Conservation (phyloP, 305 asterid species). For the Fraxinus floribunda region DNA sequence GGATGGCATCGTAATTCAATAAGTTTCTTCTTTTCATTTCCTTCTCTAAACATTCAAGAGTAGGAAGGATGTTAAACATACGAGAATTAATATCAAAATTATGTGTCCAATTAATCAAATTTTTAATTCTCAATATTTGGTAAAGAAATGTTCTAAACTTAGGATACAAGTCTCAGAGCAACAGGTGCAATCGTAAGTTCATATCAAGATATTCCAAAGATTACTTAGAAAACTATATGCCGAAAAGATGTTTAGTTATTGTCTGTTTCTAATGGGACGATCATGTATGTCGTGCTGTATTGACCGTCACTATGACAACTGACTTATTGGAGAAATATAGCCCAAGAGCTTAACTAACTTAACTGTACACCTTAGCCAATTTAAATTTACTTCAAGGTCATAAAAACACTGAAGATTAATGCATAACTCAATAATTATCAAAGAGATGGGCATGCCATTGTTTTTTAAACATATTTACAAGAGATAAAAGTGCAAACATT, state of each 20-base stretch:
- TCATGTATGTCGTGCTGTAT: background rate
- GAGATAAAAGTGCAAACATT: conserved; percentile 4
- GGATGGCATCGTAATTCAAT: background rate
- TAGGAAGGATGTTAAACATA: background rate
- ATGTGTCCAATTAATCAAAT: background rate
- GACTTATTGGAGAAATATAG: background rate
- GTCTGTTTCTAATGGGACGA: background rate
- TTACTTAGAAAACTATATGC: background rate
- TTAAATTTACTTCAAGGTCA: background rate
- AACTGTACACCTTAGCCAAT: background rate
- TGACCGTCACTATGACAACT: background rate
- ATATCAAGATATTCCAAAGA: background rate
- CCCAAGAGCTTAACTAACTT: background rate
- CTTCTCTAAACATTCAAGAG: background rate
- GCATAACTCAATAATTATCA: background rate
- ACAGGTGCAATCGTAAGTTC: background rate
- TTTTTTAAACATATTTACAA: background rate
- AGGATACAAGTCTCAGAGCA: background rate
- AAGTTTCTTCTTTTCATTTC: conserved; percentile 19
- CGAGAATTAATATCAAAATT: background rate
- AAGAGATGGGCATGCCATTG: background rate
- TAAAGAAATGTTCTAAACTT: background rate
- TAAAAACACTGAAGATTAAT: background rate
- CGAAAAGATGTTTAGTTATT: background rate
- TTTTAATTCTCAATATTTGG: background rate